Evolutionary conservation across 371 early-diverging fungal genomes (phyloP), one percentile per base, ranked within the genome.

Genomic region (Blakeslea trispora): DNA sequence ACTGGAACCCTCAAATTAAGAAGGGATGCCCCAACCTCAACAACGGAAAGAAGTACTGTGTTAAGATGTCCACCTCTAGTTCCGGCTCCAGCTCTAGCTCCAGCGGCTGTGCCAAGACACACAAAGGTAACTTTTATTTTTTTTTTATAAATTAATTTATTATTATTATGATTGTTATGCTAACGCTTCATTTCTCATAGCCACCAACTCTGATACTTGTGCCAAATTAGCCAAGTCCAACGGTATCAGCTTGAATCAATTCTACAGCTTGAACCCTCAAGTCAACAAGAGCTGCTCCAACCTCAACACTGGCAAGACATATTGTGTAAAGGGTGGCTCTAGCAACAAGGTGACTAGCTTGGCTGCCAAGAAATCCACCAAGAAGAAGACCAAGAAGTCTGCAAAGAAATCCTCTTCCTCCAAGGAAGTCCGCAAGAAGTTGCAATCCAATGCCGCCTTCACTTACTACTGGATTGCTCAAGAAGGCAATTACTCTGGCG

Each of bases 381-480:
- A 54, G 22, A 59, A 63, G 47, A 57, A 56, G 44, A 28, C 54
- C 48, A 63, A 53, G 22, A 61, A 54, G 31, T 24, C 52, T 32
- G 17, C 45, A 14, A 63, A 63, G 39, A 56, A 62, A 21, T n/a
- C n/a, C 28, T 45, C 47, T 21, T 31, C 21, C n/a, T 40, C 48
- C 46, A 53, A 44, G 32, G 49, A 55, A 17, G 41, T 46, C 34
- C 64, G 75, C 24, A 75, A 75, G 63, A 66, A 69, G 59, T 47
- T 78, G 44, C 79, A 78, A 50, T 34, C 52, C 41, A 44, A 54
- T 15, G 57, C 73, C 35, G 71, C 69, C 2, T 75, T 78, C 55
- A 78, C 79, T 31, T 78, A 78, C 56, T 78, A 78, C 62, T 78
- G 79, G 79, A 78, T 74, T 46, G 79, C 79, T 55, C 64, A 66